Evolutionary conservation across 495 filamentous ascomycete species (phyloP).

Genomic region (Aspergillus saccharolyticus): DNA sequence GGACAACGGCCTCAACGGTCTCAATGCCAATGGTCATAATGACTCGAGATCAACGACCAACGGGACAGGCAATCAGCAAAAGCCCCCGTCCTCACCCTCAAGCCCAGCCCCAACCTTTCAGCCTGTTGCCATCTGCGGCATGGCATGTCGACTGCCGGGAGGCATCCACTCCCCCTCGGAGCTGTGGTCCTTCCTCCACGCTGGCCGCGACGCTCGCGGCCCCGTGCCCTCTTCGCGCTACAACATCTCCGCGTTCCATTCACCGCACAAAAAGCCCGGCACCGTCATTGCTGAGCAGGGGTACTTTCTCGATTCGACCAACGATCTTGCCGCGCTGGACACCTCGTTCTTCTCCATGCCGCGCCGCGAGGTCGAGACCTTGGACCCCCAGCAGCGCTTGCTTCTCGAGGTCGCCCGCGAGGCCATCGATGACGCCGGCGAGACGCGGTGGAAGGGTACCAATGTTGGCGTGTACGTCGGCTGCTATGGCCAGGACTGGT

Average conservation of each 20-base stretch:
- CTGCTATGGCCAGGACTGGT: slow-evolving; percentile 32
- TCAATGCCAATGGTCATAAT: too few relatives aligned
- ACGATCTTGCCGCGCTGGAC: slow-evolving; percentile 26
- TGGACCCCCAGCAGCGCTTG: slow-evolving; percentile 25
- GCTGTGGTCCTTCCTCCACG: slow-evolving; percentile 5
- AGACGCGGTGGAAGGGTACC: neutral
- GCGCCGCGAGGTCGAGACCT: neutral
- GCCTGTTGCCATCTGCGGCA: slow-evolving; percentile 47
- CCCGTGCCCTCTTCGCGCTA: slow-evolving; percentile 16
- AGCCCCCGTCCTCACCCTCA: too few relatives aligned
- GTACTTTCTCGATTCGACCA: slow-evolving; percentile 47
- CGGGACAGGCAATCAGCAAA: too few relatives aligned
- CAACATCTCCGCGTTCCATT: neutral
- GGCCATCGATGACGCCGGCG: slow-evolving; percentile 16
- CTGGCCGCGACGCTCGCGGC: slow-evolving; percentile 5
- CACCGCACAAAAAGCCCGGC: slow-evolving; percentile 28
- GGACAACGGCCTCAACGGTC: too few relatives aligned
- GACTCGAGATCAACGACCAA: too few relatives aligned
- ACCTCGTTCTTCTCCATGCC: slow-evolving; percentile 16
- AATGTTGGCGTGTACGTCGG: slow-evolving; percentile 42
- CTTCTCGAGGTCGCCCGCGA: slow-evolving; percentile 25
- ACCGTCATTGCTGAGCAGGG: slow-evolving; percentile 37
- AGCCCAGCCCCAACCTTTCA: too few relatives aligned
- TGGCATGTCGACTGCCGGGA: slow-evolving; percentile 45
- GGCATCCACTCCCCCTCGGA: slow-evolving; percentile 25